Evolutionary conservation across 176 grass and related monocot species (phyloP).

Genomic region (Aegilops tauschii): DNA sequence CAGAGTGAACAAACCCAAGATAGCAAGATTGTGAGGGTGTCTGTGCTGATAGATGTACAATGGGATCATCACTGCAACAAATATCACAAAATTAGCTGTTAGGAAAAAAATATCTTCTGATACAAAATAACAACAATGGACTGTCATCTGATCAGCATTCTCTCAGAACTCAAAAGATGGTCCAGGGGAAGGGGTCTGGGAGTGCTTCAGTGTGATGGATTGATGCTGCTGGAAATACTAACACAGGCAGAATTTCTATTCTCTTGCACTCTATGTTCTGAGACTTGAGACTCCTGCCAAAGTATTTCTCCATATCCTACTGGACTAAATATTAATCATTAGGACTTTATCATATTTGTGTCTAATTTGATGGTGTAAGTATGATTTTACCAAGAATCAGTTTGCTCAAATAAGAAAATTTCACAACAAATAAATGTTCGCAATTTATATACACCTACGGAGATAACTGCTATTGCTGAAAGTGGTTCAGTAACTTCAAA

Average conservation of each 20-base stretch:
- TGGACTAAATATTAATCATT: neutral
- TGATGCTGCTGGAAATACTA: neutral
- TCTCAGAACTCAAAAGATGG: neutral
- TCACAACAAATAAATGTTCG: neutral
- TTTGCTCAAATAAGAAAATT: neutral
- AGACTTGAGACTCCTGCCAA: neutral
- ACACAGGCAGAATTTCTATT: neutral
- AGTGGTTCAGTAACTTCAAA: neutral
- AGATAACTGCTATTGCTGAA: neutral
- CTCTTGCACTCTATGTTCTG: neutral
- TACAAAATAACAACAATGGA: neutral
- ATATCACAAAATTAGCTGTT: conserved; percentile 17
- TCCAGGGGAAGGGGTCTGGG: neutral
- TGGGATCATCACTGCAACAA: conserved; percentile 70
- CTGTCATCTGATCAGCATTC: neutral
- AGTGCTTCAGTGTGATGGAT: neutral
- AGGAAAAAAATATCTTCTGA: neutral
- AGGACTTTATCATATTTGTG: neutral
- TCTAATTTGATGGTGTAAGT: neutral
- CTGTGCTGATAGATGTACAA: conserved; percentile 93
- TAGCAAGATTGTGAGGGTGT: conserved; percentile 85
- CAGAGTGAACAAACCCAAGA: conserved; percentile 88
- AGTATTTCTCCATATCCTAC: neutral
- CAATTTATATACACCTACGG: neutral
- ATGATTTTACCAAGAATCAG: neutral